Evolutionary conservation across 78 protist genomes (phyloP).

Genomic region (slime mould (Dictyostelium discoideum)): dicty_2.7 NC_007091.3:2328001-2328500

Average conservation of each 20-base stretch:
- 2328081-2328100: slow-evolving; percentile 11
- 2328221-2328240: not conserved
- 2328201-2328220: not conserved
- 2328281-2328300: not conserved
- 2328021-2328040: not conserved
- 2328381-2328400: slow-evolving; percentile 4
- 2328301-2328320: not conserved
- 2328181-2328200: not conserved
- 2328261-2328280: not conserved
- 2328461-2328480: not conserved
- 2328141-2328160: not conserved
- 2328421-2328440: not conserved
- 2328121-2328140: not conserved
- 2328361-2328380: slow-evolving; percentile 15
- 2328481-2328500: slow-evolving; percentile 16
- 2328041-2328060: not conserved
- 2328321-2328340: slow-evolving; percentile 2
- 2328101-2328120: not conserved
- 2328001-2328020: slow-evolving; percentile 2
- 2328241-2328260: not conserved
- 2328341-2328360: not conserved
- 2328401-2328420: not conserved
- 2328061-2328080: not conserved
- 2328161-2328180: slow-evolving; percentile 6
- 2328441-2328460: not conserved